phyloP scores from a whole-genome alignment of 1,284 basidiomycete genomes.

The Porogramme epimiltina region DNA sequence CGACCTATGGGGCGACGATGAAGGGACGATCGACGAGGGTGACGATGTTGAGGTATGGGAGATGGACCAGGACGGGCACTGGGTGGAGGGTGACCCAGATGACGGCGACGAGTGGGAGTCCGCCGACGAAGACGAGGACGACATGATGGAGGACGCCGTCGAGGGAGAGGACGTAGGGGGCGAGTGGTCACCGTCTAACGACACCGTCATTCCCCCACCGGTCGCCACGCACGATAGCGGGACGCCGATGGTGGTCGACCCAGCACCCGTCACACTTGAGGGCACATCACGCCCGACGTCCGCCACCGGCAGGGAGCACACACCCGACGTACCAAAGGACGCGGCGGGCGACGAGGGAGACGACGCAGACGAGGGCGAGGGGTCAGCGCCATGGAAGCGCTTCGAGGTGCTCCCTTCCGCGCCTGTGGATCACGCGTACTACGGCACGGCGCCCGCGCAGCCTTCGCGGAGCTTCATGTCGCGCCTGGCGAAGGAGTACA shows the following conservation, averaged over 20 bases:
- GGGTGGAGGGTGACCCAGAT: conserved; percentile 45
- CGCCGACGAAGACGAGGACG: conserved; percentile 27
- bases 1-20: conserved; percentile 63
- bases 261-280: too few relatives aligned
- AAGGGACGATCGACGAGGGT: conserved; percentile 30
- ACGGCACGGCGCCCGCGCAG: conserved; percentile 56
- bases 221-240: conserved; percentile 8
- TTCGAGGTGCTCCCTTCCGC: conserved; percentile 79
- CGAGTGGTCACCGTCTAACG: conserved; percentile 31
- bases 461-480: conserved; percentile 75
- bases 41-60: conserved; percentile 53
- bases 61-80: conserved; percentile 52
- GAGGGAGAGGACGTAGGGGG: conserved; percentile 29
- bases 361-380: conserved; percentile 11
- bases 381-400: conserved; percentile 59
- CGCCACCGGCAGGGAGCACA: conserved; percentile 15
- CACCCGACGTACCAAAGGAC: conserved; percentile 32
- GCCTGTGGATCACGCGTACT: conserved; percentile 82
- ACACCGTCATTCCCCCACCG: conserved; percentile 21
- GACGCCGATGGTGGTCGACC: conserved; percentile 10
- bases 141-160: conserved; percentile 20
- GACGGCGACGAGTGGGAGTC: conserved; percentile 32
- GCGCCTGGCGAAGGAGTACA: conserved; percentile 83
- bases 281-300: too few relatives aligned
- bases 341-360: conserved; percentile 26